These are phyloP conservation scores for Mrakia hoshinonis DNA, from an alignment of 768 basidiomycete species.

Conservation along the genomic window DNA sequence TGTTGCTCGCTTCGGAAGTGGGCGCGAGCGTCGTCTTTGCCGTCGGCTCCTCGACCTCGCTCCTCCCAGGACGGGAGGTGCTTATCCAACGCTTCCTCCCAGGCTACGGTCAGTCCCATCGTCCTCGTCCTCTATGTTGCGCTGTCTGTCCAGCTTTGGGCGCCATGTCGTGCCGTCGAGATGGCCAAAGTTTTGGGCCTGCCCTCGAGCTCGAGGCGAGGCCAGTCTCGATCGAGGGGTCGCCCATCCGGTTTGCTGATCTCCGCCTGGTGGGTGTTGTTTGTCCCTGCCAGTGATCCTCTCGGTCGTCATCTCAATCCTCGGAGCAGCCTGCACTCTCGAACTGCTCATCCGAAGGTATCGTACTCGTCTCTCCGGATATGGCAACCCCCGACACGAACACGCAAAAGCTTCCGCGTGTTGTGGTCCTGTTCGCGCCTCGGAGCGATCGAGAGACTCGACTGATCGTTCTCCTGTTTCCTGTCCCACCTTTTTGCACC, in stretches of 20 bases:
- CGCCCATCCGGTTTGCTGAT: neutral
- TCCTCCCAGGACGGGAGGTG: neutral
- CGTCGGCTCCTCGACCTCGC: too few relatives aligned
- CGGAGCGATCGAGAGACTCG: too few relatives aligned
- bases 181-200: too few relatives aligned
- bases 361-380: neutral
- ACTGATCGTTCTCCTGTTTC: neutral
- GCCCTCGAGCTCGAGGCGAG: too few relatives aligned
- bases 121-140: neutral
- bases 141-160: neutral
- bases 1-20: too few relatives aligned
- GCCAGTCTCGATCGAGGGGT: too few relatives aligned
- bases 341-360: conserved; percentile 40
- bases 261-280: neutral
- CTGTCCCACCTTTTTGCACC: neutral
- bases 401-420: neutral
- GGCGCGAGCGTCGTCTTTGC: too few relatives aligned
- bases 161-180: too few relatives aligned
- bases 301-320: conserved; percentile 38
- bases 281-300: conserved; percentile 33
- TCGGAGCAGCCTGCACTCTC: conserved; percentile 41
- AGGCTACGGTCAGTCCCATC: neutral
- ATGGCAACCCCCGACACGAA: neutral
- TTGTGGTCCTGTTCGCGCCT: neutral
- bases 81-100: neutral